A percentile compares a stretch with the other conserved stretches of the same genome.
Evolutionary conservation across 2,329 filamentous ascomycete genomes (phyloP).

Genomic region (Aspergillus fijiensis): DNA sequence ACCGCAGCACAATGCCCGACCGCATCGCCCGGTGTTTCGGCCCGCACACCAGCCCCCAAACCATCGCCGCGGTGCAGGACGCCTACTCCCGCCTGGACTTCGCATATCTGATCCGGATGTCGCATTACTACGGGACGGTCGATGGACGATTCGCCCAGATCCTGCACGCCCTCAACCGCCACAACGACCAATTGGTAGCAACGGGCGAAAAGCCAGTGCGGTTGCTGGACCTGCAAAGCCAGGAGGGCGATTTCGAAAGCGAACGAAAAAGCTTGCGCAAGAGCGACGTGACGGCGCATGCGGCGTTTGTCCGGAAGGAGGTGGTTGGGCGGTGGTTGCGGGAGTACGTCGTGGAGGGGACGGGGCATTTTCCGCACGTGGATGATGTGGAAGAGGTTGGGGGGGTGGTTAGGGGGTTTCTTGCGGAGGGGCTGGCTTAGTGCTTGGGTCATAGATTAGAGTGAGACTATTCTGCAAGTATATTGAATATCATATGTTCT

Average conservation of each 20-base stretch:
- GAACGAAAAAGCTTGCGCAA: neutral
- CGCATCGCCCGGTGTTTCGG: neutral
- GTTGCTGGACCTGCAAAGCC: neutral
- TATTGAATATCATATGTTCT: too few relatives aligned
- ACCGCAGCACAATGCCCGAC: neutral
- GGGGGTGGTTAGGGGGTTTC: neutral
- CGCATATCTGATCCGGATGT: neutral
- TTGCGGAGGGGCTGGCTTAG: too few relatives aligned
- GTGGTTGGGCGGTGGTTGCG: neutral
- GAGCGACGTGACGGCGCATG: neutral
- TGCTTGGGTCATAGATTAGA: too few relatives aligned
- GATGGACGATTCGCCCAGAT: neutral
- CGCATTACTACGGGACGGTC: neutral
- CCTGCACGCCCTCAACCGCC: neutral
- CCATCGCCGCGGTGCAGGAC: neutral
- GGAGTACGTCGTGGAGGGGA: neutral
- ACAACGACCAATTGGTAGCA: neutral
- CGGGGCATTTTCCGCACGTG: neutral
- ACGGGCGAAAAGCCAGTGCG: neutral
- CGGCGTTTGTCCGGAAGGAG: neutral
- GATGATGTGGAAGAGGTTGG: neutral
- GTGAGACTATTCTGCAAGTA: too few relatives aligned
- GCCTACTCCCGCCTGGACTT: neutral
- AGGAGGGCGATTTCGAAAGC: neutral
- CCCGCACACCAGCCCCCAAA: neutral